A percentile compares a stretch with the other conserved stretches of the same genome.
These are phyloP conservation scores for Mucor piriformis DNA, from an alignment of 371 early-diverging fungal species.

Conservation along the genomic window DNA sequence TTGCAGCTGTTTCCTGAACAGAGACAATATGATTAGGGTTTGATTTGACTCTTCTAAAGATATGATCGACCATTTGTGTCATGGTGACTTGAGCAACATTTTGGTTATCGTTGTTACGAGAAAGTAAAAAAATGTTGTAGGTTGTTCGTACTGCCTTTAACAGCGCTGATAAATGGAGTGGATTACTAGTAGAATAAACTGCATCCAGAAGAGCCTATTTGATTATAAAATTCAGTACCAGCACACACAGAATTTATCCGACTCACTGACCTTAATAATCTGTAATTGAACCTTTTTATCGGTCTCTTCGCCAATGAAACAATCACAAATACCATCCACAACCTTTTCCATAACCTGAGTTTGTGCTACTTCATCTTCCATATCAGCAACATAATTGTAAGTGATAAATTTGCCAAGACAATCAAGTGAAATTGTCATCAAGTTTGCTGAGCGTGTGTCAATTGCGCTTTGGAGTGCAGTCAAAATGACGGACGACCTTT, in stretches of 20 bases:
- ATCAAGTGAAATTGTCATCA: slow-evolving; percentile 66
- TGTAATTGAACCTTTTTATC: slow-evolving; percentile 79
- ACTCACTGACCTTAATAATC: slow-evolving; percentile 67
- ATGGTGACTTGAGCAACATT: slow-evolving; percentile 86
- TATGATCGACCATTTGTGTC: slow-evolving; percentile 87
- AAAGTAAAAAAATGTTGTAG: slow-evolving; percentile 71
- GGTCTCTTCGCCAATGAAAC: slow-evolving; percentile 69
- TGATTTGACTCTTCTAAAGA: slow-evolving; percentile 68
- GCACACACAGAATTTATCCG: no score
- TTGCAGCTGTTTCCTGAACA: background rate
- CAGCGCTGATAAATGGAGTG: slow-evolving; percentile 77
- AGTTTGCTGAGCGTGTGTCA: slow-evolving; percentile 53
- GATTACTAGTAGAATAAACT: slow-evolving; percentile 68
- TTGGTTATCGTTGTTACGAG: slow-evolving; percentile 77
- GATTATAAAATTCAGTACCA: no score
- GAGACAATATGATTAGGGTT: slow-evolving; percentile 18
- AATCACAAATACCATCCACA: slow-evolving; percentile 60
- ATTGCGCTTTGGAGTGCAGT: slow-evolving; percentile 64
- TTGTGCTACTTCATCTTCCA: slow-evolving; percentile 47
- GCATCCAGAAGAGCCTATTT: slow-evolving; percentile 82
- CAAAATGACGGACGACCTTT: slow-evolving; percentile 56
- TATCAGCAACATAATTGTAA: slow-evolving; percentile 67
- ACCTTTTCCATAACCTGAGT: slow-evolving; percentile 59
- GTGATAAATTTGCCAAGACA: slow-evolving; percentile 79
- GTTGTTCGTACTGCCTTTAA: slow-evolving; percentile 82